Evolutionary conservation across 805 yeast genomes (phyloP), one percentile per base, ranked within the genome.

Genomic region (Clavispora asparagi): DNA sequence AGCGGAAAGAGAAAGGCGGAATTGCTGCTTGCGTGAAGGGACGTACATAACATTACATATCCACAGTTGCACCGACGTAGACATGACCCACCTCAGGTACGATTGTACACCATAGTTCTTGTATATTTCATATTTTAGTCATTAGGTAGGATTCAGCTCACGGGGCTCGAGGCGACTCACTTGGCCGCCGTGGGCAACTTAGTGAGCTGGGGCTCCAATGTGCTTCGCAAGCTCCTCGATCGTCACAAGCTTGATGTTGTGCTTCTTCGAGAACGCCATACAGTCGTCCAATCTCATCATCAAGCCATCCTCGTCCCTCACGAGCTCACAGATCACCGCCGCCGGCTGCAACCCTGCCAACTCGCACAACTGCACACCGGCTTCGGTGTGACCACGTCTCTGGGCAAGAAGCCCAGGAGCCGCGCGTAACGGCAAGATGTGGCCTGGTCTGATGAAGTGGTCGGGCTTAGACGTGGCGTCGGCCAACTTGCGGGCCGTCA

Each of bases 361-460:
- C 58, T 71, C 70, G 61, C 96, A 83, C 52, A 94, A 74, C 61
- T 92, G 96, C 8, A 94, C 95, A 26, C 89, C 90, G 14, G 99
- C 98, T 70, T 94, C 99, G 10, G 99, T 94, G 64, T 94, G 99
- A 13, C 99, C 99, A 47, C 87, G 74, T 73, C 99, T 85, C 42
- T 71, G 69, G 46, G 82, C 71, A 47, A 94, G 81, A 43, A 95
- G 83, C 1, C 96, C 96, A 23, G 86, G 86, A 17, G 77, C 86
- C 3, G 98, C 98, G 56, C 98, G 78, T 57, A 94, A 75, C 3
- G 99, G 99, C 53, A 92, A 80, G 28, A 94, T 72, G 61, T 94
- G 99, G 14, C 99, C 99, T 0, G 99, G 99, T 58, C 86, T 81
- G 61, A 87, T 70, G 62, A 94, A 87, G 48, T 88, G 91, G 0